Conservation (phyloP, 139 green algal species). For the Medakamo hakoo region DNA sequence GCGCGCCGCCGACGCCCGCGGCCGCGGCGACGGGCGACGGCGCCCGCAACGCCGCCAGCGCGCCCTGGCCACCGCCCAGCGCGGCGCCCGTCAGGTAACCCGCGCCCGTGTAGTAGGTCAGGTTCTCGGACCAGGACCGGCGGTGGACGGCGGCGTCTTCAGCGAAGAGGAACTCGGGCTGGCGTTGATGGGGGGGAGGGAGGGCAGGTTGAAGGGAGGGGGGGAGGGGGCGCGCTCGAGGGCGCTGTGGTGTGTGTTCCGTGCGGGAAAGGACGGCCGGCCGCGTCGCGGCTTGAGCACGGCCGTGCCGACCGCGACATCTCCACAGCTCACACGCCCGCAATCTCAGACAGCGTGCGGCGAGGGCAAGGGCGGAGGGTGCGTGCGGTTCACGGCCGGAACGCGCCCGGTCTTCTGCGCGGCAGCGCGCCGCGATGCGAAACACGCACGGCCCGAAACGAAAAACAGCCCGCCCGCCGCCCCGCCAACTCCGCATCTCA, state of each 20-base stretch:
- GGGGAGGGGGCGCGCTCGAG: not conserved
- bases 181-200: constrained; percentile 42
- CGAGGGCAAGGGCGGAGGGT: too few relatives aligned
- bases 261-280: not conserved
- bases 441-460: too few relatives aligned
- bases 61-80: constrained; percentile 24
- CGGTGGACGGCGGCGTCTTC: constrained; percentile 57
- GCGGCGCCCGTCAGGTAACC: constrained; percentile 53
- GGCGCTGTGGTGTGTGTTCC: not conserved
- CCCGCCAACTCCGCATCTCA: too few relatives aligned
- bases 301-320: not conserved
- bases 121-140: constrained; percentile 67
- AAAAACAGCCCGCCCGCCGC: too few relatives aligned
- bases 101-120: constrained; percentile 77
- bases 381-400: too few relatives aligned
- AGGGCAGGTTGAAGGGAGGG: not conserved
- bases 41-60: constrained; percentile 11
- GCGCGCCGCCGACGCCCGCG: constrained; percentile 1
- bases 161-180: constrained; percentile 75
- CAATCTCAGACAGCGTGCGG: too few relatives aligned
- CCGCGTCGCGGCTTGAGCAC: not conserved
- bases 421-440: too few relatives aligned
- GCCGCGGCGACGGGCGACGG: constrained; percentile 13
- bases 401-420: too few relatives aligned
- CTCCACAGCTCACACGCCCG: not conserved